A percentile compares a stretch with the other conserved stretches of the same genome.
These are phyloP conservation scores for Ustilago bromivora DNA, from an alignment of 1,284 basidiomycete genomes.

Conservation along the genomic window DNA sequence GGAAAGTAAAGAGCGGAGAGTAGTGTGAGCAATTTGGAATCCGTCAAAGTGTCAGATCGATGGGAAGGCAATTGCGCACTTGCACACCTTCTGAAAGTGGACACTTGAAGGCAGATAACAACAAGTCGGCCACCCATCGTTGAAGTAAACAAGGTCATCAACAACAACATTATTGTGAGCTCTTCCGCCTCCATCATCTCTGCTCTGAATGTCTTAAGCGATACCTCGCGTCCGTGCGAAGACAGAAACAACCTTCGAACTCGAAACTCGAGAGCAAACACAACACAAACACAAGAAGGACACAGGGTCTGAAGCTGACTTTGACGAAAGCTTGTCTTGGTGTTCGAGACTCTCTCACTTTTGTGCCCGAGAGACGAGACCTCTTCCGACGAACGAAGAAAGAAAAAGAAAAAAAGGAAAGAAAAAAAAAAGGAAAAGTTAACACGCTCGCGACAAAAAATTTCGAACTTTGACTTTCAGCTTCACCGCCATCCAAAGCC, in stretches of 20 bases:
- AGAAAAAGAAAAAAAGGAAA: not conserved
- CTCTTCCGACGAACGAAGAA: not conserved
- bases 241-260: not conserved
- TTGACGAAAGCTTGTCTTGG: not conserved
- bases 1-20: not conserved
- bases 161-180: not conserved
- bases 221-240: not conserved
- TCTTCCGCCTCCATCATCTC: not conserved
- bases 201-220: not conserved
- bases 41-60: not conserved
- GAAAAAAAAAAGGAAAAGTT: slow-evolving; percentile 14
- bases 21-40: not conserved
- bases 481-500: slow-evolving; percentile 31
- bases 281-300: not conserved
- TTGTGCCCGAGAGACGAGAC: not conserved
- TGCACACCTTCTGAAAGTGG: slow-evolving; percentile 6
- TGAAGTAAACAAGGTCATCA: not conserved
- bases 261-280: not conserved
- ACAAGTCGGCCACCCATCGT: not conserved
- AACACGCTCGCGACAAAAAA: slow-evolving; percentile 10
- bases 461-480: slow-evolving; percentile 28
- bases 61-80: not conserved
- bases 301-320: not conserved
- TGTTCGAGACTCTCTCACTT: slow-evolving; percentile 1
- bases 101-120: not conserved